These are phyloP conservation scores for Saccharomycopsis oosterbeekiorum DNA, from an alignment of 805 yeast species.

Conservation along the genomic window DNA sequence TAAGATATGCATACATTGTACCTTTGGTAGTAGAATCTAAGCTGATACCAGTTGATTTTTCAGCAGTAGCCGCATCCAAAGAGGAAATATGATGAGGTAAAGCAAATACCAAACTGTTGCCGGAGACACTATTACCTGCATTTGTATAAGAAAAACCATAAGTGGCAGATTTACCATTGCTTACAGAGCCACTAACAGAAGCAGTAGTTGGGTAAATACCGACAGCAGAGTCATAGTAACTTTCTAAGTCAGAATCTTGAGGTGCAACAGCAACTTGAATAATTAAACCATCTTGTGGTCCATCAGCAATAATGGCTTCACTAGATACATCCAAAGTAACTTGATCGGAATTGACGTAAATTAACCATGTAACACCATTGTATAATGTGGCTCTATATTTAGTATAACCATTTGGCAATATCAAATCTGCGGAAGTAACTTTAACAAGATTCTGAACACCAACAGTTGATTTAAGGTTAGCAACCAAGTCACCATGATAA, in stretches of 20 bases:
- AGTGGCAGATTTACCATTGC: conserved; percentile 27
- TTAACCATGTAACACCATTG: conserved; percentile 54
- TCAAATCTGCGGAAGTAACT: conserved; percentile 26
- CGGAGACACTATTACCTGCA: conserved; percentile 37
- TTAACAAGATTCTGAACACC: conserved; percentile 48
- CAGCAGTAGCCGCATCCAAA: conserved; percentile 27
- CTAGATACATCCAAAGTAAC: conserved; percentile 26
- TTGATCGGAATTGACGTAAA: conserved; percentile 40
- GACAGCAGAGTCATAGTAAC: conserved; percentile 47
- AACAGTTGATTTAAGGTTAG: conserved; percentile 48
- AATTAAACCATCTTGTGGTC: conserved; percentile 37
- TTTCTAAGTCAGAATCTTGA: conserved; percentile 21
- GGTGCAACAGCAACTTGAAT: conserved; percentile 43
- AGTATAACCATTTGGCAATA: conserved; percentile 28
- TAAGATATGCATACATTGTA: conserved; percentile 34
- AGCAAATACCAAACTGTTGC: conserved; percentile 44
- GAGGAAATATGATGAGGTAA: conserved; percentile 55
- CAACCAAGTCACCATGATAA: conserved; percentile 42
- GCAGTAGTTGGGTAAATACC: conserved; percentile 50
- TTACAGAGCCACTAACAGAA: conserved; percentile 32
- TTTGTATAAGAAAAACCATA: conserved; percentile 36
- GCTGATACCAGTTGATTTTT: conserved; percentile 26
- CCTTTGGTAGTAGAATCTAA: conserved; percentile 45
- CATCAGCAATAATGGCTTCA: conserved; percentile 34
- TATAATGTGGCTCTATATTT: conserved; percentile 49